These are phyloP conservation scores for Fragosphaeria purpurea DNA, from an alignment of 2,329 filamentous ascomycete species.

Conservation along the genomic window DNA sequence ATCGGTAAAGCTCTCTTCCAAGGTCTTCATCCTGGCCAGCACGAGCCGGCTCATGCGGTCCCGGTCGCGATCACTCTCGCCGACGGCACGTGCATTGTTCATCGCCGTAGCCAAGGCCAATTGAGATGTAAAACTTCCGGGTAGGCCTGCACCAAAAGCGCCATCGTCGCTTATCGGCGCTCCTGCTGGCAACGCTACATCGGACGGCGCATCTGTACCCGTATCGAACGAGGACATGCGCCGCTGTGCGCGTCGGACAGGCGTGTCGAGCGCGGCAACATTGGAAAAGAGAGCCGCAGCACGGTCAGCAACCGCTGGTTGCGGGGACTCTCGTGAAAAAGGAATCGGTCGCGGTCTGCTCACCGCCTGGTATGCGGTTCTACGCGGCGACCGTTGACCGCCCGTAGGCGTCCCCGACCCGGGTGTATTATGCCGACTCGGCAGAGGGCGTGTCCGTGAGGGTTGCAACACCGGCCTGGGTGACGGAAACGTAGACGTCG, in stretches of 20 bases:
- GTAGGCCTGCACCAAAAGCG: slow-evolving; percentile 48
- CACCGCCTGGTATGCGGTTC: slow-evolving; percentile 29
- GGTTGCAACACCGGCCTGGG: slow-evolving; percentile 21
- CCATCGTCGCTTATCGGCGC: slow-evolving; percentile 40
- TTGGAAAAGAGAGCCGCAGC: slow-evolving; percentile 33
- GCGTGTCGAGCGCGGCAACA: slow-evolving; percentile 32
- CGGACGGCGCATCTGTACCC: slow-evolving; percentile 52
- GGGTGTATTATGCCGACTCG: slow-evolving; percentile 31
- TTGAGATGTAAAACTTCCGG: slow-evolving; percentile 72
- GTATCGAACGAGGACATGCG: slow-evolving; percentile 57
- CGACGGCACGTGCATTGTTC: slow-evolving; percentile 22
- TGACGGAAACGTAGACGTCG: slow-evolving; percentile 31
- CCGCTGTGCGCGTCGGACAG: slow-evolving; percentile 28
- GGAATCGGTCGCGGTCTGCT: slow-evolving; percentile 48
- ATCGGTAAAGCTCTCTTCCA: slow-evolving; percentile 84
- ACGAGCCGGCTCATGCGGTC: slow-evolving; percentile 73
- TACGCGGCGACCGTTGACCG: slow-evolving; percentile 37
- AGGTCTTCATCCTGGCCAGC: slow-evolving; percentile 80
- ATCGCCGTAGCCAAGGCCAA: slow-evolving; percentile 62
- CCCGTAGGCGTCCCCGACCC: slow-evolving; percentile 17
- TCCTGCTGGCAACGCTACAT: slow-evolving; percentile 47
- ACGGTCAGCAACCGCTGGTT: slow-evolving; percentile 46
- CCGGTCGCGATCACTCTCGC: slow-evolving; percentile 36
- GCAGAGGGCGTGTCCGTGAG: slow-evolving; percentile 24
- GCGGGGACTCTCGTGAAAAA: slow-evolving; percentile 39